Evolutionary conservation across 2,329 filamentous ascomycete genomes (phyloP).

Genomic region (Exserohilum turcica): DNA sequence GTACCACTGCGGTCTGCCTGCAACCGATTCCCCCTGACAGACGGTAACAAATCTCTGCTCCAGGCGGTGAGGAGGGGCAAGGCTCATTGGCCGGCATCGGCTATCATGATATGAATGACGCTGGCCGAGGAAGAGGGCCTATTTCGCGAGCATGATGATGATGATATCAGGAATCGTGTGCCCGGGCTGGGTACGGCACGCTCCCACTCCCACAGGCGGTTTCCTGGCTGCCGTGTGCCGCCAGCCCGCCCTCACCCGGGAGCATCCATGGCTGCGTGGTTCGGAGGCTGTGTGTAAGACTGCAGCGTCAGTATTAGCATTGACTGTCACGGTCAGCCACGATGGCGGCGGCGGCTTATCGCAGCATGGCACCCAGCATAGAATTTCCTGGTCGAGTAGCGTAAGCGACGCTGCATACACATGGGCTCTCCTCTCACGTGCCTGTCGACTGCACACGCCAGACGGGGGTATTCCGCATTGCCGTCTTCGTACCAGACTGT

Average conservation of each 20-base stretch:
- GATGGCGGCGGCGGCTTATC: conserved; percentile 34
- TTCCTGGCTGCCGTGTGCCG: conserved; percentile 2
- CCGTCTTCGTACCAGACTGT: conserved; percentile 16
- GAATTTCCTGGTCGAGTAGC: conserved; percentile 22
- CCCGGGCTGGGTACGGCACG: conserved; percentile 7
- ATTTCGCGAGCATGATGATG: conserved; percentile 1
- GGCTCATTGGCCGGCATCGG: conserved; percentile 29
- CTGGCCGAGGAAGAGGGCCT: conserved; percentile 14
- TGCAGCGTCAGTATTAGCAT: no score
- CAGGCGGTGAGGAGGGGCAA: conserved; percentile 36
- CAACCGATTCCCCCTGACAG: conserved; percentile 25
- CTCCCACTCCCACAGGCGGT: neutral
- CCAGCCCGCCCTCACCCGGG: conserved; percentile 1
- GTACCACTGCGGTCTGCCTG: conserved; percentile 30
- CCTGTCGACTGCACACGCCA: conserved; percentile 19
- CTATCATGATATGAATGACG: conserved; percentile 16
- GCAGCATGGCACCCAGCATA: conserved; percentile 22
- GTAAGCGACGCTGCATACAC: conserved; percentile 25
- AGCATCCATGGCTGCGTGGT: neutral
- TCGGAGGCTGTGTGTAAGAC: no score
- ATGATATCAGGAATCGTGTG: conserved; percentile 16
- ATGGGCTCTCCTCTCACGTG: conserved; percentile 6
- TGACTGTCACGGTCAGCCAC: no score
- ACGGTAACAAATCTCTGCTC: conserved; percentile 18
- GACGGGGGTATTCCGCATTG: conserved; percentile 22